A percentile compares a stretch with the other conserved stretches of the same genome.
Evolutionary conservation across 108 stramenopile species (phyloP).

Genomic region (Nitzschia sp.): DNA sequence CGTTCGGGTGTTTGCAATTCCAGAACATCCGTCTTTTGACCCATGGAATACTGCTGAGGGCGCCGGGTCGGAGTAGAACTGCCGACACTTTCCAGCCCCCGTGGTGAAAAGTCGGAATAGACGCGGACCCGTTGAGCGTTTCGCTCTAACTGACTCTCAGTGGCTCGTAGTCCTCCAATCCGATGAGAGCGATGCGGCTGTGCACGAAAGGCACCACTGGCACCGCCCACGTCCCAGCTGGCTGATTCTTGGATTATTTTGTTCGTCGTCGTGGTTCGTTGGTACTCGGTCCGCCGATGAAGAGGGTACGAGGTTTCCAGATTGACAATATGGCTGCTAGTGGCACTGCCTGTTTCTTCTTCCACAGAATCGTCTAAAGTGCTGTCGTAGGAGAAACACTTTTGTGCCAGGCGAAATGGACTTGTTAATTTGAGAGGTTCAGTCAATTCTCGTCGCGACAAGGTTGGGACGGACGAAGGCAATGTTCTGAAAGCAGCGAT

Average conservation of each 20-base stretch:
- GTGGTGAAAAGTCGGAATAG: constrained; percentile 23
- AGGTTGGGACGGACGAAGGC: background rate
- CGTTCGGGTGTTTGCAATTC: constrained; percentile 40
- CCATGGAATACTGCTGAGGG: too few species aligned
- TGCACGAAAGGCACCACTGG: constrained; percentile 7
- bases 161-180: constrained; percentile 6
- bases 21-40: background rate
- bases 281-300: background rate
- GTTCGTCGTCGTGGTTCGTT: background rate
- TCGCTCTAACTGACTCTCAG: constrained; percentile 4
- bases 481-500: background rate
- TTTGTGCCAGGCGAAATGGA: constrained; percentile 35
- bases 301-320: constrained; percentile 12
- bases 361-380: constrained; percentile 15
- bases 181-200: constrained; percentile 9
- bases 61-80: background rate
- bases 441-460: background rate
- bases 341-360: constrained; percentile 6
- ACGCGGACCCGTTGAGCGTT: constrained; percentile 18
- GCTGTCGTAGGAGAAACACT: constrained; percentile 38
- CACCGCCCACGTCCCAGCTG: constrained; percentile 11
- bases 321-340: background rate
- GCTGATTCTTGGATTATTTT: background rate
- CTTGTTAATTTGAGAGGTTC: constrained; percentile 19
- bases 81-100: background rate